phyloP scores from a whole-genome alignment of 1,284 basidiomycete species.

The Sporisorium graminicola region DNA sequence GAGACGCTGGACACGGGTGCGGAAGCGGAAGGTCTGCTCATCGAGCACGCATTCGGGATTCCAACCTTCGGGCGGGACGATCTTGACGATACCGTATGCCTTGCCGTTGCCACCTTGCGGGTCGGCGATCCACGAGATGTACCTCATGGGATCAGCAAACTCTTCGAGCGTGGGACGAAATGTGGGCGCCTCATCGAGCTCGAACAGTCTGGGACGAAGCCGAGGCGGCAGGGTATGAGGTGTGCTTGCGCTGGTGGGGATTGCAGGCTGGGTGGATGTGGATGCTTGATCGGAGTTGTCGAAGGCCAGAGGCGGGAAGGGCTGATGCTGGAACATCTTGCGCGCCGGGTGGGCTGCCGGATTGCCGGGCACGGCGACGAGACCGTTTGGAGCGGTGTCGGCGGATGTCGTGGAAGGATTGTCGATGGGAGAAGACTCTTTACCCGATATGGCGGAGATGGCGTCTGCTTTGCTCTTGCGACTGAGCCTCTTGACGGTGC shows the following conservation, averaged over 20 bases:
- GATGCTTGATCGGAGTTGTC: conserved; percentile 4
- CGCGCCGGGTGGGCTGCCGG: conserved; percentile 46
- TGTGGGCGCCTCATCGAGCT: conserved; percentile 87
- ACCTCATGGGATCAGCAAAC: conserved; percentile 94
- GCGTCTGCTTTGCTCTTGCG: conserved; percentile 57
- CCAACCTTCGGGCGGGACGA: conserved; percentile 93
- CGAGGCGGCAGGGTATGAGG: conserved; percentile 58
- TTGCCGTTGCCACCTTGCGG: conserved; percentile 77
- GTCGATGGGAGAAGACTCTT: conserved; percentile 12
- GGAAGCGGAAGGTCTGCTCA: conserved; percentile 91
- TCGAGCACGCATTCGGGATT: conserved; percentile 96
- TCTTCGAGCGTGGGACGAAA: conserved; percentile 90
- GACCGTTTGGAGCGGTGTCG: neutral
- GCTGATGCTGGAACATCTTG: conserved; percentile 42
- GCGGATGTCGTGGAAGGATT: conserved; percentile 1
- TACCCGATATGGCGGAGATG: conserved; percentile 36
- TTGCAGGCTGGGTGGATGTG: conserved; percentile 26
- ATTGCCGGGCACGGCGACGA: conserved; percentile 22
- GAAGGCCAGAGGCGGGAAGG: conserved; percentile 41
- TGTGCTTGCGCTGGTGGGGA: conserved; percentile 58
- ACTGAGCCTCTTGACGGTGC: conserved; percentile 40
- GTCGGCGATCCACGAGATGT: conserved; percentile 81
- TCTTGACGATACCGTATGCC: conserved; percentile 92
- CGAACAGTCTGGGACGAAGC: conserved; percentile 75
- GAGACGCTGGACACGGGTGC: conserved; percentile 91